Percentiles rank a stretch among this genome's conserved stretches.
phyloP scores from a whole-genome alignment of 352 stramenopile genomes.

The Globisporangium paroecandrum region DNA sequence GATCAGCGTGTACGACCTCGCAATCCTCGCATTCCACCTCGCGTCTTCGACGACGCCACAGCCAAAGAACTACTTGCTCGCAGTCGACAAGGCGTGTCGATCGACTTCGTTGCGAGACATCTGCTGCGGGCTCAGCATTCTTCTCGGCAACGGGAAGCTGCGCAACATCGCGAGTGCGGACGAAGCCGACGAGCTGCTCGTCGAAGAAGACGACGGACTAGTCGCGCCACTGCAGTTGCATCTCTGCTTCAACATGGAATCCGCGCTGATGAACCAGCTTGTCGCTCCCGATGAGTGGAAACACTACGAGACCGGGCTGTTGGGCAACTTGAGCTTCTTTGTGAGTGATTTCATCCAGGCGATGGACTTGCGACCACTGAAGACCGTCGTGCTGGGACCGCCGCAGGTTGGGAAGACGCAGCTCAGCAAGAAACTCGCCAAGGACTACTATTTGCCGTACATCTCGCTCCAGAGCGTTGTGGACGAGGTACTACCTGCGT shows the following conservation, averaged over 20 bases:
- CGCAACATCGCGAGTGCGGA: constrained; percentile 35
- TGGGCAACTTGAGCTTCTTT: constrained; percentile 62
- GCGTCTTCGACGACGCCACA: constrained; percentile 28
- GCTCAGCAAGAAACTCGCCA: constrained; percentile 48
- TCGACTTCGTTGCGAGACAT: constrained; percentile 59
- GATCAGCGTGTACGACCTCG: constrained; percentile 84
- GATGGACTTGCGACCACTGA: constrained; percentile 76
- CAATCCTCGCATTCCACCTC: constrained; percentile 43
- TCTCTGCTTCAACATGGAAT: constrained; percentile 62
- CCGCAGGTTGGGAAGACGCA: constrained; percentile 67
- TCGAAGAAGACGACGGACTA: constrained; percentile 56
- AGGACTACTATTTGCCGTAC: constrained; percentile 71
- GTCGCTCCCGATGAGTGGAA: constrained; percentile 66
- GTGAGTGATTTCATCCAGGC: constrained; percentile 67
- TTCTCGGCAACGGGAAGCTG: constrained; percentile 50
- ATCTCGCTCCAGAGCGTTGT: constrained; percentile 48
- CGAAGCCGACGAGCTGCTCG: constrained; percentile 52
- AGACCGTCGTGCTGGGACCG: constrained; percentile 62
- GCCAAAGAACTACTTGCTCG: constrained; percentile 62
- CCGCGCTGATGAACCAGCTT: constrained; percentile 45
- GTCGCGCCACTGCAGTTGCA: constrained; percentile 67
- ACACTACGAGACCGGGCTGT: constrained; percentile 52
- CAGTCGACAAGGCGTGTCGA: constrained; percentile 53
- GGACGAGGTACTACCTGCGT: constrained; percentile 35
- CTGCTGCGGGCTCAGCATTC: constrained; percentile 52